Conservation (phyloP, 129 eudicot genomes). For the Escallonia herrerae region DNA sequence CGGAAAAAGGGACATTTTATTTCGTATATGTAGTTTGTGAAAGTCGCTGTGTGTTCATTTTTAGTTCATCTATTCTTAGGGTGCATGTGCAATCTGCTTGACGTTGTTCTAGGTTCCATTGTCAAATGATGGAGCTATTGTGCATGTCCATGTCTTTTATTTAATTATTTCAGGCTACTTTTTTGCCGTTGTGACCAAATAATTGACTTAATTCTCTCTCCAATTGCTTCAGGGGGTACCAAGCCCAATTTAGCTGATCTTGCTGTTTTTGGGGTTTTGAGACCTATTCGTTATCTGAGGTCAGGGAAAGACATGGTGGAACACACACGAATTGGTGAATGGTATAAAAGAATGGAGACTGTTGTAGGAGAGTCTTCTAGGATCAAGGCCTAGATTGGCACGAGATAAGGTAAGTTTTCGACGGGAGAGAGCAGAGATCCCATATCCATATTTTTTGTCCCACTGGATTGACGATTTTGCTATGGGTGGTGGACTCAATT, state of each 20-base stretch:
- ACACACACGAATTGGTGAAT: slow-evolving; percentile 33
- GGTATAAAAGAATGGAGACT: slow-evolving; percentile 35
- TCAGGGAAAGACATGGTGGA: slow-evolving; percentile 44
- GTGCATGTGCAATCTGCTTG: too few species aligned
- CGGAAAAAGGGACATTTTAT: too few species aligned
- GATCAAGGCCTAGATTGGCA: slow-evolving; percentile 23
- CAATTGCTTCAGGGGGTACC: slow-evolving; percentile 25
- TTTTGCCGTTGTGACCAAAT: background rate
- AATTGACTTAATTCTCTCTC: background rate
- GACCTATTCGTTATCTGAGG: slow-evolving; percentile 29
- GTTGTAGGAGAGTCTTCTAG: slow-evolving; percentile 39
- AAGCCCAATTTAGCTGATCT: slow-evolving; percentile 39
- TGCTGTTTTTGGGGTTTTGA: slow-evolving; percentile 35
- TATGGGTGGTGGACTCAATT: too few species aligned
- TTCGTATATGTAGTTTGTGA: too few species aligned
- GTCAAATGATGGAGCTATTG: background rate
- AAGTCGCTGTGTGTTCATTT: too few species aligned
- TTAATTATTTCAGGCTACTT: too few species aligned
- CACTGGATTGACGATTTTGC: too few species aligned
- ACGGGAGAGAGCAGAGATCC: too few species aligned
- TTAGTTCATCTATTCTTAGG: too few species aligned
- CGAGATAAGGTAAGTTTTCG: too few species aligned
- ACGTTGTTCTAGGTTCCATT: too few species aligned
- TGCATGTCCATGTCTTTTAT: background rate
- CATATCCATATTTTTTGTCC: too few species aligned